Evolutionary conservation across 2,329 filamentous ascomycete genomes (phyloP).

Genomic region (Arthrobotrys pseudoclavata): DNA sequence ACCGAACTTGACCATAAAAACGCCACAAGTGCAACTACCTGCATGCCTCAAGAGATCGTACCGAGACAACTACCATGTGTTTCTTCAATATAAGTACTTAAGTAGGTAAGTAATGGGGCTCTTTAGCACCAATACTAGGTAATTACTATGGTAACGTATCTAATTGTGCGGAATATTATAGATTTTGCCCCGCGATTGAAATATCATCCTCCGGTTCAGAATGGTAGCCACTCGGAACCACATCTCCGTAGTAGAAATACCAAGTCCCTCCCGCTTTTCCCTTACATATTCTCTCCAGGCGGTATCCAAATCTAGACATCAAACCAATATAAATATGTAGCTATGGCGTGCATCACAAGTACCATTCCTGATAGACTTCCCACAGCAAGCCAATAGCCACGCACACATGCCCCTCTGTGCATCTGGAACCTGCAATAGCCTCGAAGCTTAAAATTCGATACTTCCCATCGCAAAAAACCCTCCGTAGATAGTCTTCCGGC

Average conservation of each 20-base stretch:
- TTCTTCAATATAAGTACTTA: background rate
- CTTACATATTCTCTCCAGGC: conserved; percentile 8
- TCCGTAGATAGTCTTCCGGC: conserved; percentile 48
- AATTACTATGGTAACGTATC: background rate
- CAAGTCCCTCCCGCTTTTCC: background rate
- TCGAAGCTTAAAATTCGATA: conserved; percentile 24
- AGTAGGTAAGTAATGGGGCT: background rate
- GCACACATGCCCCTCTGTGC: conserved; percentile 1
- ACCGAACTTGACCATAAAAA: conserved; percentile 27
- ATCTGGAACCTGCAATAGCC: conserved; percentile 4
- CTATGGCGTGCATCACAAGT: conserved; percentile 7
- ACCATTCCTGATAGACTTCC: conserved; percentile 19
- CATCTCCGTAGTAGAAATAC: background rate
- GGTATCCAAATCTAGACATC: conserved; percentile 20
- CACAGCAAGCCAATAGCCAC: conserved; percentile 10
- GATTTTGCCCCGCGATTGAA: conserved; percentile 3
- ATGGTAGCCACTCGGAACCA: conserved; percentile 3
- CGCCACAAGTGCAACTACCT: conserved; percentile 6
- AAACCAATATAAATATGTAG: background rate
- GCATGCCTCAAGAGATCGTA: conserved; percentile 14
- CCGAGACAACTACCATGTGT: conserved; percentile 12
- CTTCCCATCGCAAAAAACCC: conserved; percentile 12
- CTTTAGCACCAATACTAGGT: background rate
- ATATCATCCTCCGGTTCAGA: background rate
- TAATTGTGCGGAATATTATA: conserved; percentile 4